phyloP scores from a whole-genome alignment of 257 asterid genomes.

The Lycium barbarum region DNA sequence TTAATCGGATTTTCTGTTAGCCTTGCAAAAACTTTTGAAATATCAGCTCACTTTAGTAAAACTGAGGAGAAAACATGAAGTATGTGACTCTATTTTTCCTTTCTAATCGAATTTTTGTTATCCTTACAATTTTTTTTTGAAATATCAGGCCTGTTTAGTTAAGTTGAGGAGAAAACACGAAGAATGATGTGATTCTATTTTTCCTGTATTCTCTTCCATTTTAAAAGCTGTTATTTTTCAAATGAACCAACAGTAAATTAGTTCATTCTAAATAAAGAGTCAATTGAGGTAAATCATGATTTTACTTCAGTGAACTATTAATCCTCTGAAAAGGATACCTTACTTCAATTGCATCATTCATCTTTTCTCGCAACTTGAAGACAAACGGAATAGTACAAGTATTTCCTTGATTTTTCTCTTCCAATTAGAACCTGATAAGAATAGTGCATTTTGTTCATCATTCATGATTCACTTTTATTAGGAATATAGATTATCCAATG shows the following conservation, averaged over 20 bases:
- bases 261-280: background rate
- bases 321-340: background rate
- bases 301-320: background rate
- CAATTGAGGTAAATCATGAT: slow-evolving; percentile 2
- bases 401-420: background rate
- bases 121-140: background rate
- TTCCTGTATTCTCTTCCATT: background rate
- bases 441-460: background rate
- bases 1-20: background rate
- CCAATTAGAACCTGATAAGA: background rate
- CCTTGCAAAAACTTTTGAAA: background rate
- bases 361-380: background rate
- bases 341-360: background rate
- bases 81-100: background rate
- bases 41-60: background rate
- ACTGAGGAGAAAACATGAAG: background rate
- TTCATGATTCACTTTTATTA: background rate
- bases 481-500: background rate
- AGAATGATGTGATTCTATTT: background rate
- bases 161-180: background rate
- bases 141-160: background rate
- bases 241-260: background rate
- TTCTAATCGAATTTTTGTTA: background rate
- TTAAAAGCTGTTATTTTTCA: background rate
- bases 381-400: background rate